These are phyloP conservation scores for Colletotrichum sublineola DNA, from an alignment of 2,329 filamentous ascomycete species.

Conservation along the genomic window DNA sequence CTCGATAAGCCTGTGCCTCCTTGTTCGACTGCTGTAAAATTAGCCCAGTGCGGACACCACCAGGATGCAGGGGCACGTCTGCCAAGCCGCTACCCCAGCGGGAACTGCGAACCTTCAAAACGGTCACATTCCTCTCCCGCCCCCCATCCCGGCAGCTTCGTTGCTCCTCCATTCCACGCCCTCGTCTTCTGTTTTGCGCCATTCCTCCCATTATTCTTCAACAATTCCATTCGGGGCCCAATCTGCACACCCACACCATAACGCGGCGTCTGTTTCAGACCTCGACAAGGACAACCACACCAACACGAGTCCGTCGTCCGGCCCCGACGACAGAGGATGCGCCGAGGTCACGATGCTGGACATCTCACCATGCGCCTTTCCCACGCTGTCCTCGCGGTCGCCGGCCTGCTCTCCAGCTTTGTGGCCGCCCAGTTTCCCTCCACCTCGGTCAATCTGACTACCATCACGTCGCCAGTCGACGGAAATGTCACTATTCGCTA, in stretches of 20 bases:
- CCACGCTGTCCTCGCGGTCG: constrained; percentile 26
- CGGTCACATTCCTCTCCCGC: constrained; percentile 22
- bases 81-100: constrained; percentile 30
- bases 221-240: not conserved
- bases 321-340: constrained; percentile 28
- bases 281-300: not conserved
- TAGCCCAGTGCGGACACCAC: not conserved
- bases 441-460: constrained; percentile 59
- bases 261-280: not conserved
- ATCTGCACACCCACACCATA: not conserved
- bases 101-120: constrained; percentile 29
- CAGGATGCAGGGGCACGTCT: constrained; percentile 36
- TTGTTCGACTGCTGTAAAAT: no score
- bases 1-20: not conserved
- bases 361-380: constrained; percentile 39
- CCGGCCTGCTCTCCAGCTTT: constrained; percentile 27
- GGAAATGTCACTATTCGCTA: constrained; percentile 76
- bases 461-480: constrained; percentile 73
- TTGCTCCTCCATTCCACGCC: not conserved
- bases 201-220: constrained; percentile 12
- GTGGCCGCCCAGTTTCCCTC: constrained; percentile 40
- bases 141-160: not conserved
- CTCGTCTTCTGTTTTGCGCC: constrained; percentile 14
- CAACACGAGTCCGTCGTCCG: not conserved
- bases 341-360: constrained; percentile 39